phyloP scores from a whole-genome alignment of 2,329 filamentous ascomycete genomes.

The Helotiales sp. region DNA sequence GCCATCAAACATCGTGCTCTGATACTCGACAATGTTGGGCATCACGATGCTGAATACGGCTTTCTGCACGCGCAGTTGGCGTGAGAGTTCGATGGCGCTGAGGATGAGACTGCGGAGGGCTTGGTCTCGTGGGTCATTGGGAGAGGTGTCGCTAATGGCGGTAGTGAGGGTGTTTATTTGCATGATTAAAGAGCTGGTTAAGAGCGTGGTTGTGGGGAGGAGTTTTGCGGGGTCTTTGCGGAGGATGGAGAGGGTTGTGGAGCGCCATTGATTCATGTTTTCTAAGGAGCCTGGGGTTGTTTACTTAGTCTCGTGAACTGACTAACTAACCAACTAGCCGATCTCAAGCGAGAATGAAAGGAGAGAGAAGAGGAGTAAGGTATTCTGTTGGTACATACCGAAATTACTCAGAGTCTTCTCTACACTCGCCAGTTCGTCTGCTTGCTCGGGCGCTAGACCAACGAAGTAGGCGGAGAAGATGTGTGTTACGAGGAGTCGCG shows the following conservation, averaged over 20 bases:
- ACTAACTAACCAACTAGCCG: neutral
- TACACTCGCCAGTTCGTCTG: constrained; percentile 50
- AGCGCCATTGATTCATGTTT: constrained; percentile 69
- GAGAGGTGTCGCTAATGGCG: constrained; percentile 47
- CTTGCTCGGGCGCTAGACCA: constrained; percentile 61
- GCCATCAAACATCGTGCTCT: constrained; percentile 60
- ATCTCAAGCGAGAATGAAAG: neutral
- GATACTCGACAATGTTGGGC: constrained; percentile 57
- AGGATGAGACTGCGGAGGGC: constrained; percentile 58
- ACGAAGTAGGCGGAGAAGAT: constrained; percentile 69
- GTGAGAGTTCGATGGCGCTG: constrained; percentile 60
- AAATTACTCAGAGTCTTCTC: constrained; percentile 36
- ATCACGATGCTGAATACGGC: constrained; percentile 61
- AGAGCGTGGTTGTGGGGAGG: constrained; percentile 50
- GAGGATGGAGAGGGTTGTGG: constrained; percentile 64
- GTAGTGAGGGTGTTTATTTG: constrained; percentile 57
- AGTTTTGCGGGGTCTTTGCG: constrained; percentile 58
- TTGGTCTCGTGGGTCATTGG: constrained; percentile 52
- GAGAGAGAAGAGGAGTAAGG: neutral
- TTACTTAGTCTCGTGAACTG: too few relatives aligned
- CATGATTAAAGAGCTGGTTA: constrained; percentile 51
- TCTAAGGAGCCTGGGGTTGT: constrained; percentile 55
- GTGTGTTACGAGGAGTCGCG: constrained; percentile 62
- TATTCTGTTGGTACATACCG: constrained; percentile 29
- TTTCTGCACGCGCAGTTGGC: constrained; percentile 62